phyloP scores from a whole-genome alignment of 169 alveolate genomes.

The Plasmodium inui region DNA sequence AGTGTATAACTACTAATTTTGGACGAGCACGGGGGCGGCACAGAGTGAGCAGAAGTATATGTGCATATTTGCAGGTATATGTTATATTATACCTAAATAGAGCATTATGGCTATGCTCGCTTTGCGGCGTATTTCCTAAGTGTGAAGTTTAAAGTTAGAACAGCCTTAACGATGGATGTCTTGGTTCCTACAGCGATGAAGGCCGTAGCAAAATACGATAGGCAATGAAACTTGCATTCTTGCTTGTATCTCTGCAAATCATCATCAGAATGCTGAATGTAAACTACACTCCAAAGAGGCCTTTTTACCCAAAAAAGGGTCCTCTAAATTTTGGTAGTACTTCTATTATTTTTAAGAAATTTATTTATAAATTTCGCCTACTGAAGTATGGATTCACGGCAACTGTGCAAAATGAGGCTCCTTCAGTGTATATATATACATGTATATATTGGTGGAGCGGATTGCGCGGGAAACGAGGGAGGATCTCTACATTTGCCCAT shows the following conservation, averaged over 20 bases:
- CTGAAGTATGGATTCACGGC: background rate
- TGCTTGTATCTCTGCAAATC: slow-evolving; percentile 49
- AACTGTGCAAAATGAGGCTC: background rate
- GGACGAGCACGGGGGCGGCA: background rate
- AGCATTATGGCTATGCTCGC: background rate
- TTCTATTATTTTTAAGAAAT: slow-evolving; percentile 1
- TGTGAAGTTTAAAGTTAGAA: background rate
- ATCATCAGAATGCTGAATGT: slow-evolving; percentile 73
- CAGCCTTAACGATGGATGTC: slow-evolving; percentile 75
- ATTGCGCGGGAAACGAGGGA: background rate
- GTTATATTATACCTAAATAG: background rate
- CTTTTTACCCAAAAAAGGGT: background rate
- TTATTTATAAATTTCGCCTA: background rate
- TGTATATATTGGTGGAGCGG: background rate
- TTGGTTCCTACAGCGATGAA: slow-evolving; percentile 77
- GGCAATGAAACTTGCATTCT: slow-evolving; percentile 33
- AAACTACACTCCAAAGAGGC: slow-evolving; percentile 1
- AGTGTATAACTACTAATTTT: background rate
- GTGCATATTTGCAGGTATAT: background rate
- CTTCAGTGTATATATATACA: background rate
- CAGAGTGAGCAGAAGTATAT: background rate
- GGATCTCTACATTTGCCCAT: slow-evolving; percentile 18
- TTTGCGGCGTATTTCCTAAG: background rate
- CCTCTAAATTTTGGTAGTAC: background rate
- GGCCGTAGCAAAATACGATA: slow-evolving; percentile 75